Evolutionary conservation across 2,329 filamentous ascomycete genomes (phyloP).

Genomic region (Xylaria sp.): DNA sequence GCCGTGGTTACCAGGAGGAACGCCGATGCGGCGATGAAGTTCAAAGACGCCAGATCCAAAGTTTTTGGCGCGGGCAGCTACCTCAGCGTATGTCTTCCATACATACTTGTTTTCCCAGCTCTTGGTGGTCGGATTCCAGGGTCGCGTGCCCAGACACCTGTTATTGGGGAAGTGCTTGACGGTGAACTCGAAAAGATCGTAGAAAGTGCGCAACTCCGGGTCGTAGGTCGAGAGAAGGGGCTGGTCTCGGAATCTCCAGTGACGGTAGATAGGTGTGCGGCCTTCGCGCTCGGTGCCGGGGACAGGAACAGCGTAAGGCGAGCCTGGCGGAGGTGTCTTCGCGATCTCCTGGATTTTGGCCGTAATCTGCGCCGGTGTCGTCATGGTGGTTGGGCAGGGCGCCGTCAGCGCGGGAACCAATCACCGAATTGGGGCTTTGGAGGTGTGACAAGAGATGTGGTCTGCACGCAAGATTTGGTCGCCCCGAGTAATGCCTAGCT

Average conservation of each 20-base stretch:
- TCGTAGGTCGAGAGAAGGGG: conserved; percentile 78
- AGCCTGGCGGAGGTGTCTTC: conserved; percentile 74
- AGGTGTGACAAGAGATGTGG: conserved; percentile 20
- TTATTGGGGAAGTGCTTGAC: conserved; percentile 71
- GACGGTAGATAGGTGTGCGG: conserved; percentile 81
- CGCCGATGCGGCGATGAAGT: conserved; percentile 78
- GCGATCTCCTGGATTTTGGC: conserved; percentile 65
- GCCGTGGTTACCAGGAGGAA: conserved; percentile 74
- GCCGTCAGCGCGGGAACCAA: conserved; percentile 25
- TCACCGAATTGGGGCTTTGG: conserved; percentile 14
- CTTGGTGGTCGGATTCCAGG: conserved; percentile 80
- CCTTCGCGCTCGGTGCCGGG: conserved; percentile 79
- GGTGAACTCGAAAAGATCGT: conserved; percentile 82
- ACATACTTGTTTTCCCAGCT: conserved; percentile 78
- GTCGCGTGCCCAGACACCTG: conserved; percentile 81
- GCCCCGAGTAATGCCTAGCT: background rate
- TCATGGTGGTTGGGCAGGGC: conserved; percentile 34
- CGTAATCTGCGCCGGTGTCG: conserved; percentile 50
- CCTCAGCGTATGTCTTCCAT: conserved; percentile 85
- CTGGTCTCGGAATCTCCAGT: conserved; percentile 80
- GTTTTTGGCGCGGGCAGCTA: conserved; percentile 82
- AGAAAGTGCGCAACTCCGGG: conserved; percentile 75
- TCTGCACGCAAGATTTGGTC: conserved; percentile 2
- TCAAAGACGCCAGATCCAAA: conserved; percentile 88
- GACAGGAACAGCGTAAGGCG: conserved; percentile 81